A percentile compares a stretch with the other conserved stretches of the same genome.
phyloP scores from a whole-genome alignment of 495 filamentous ascomycete species.

The Podospora comata region DNA sequence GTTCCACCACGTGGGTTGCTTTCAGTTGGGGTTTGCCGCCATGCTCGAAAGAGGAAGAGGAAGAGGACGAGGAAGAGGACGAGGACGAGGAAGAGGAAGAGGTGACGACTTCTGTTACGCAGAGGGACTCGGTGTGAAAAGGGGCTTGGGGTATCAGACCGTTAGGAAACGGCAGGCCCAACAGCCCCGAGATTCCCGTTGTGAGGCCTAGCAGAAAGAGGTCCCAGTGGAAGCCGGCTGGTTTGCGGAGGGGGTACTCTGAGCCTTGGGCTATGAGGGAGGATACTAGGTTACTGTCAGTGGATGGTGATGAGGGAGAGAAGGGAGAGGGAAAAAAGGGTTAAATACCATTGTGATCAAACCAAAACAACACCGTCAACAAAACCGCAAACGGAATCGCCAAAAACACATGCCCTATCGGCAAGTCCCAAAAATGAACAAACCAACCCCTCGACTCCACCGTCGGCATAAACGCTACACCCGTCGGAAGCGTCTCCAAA shows the following conservation, averaged over 20 bases:
- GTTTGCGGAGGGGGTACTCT: conserved; percentile 87
- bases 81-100: conserved; percentile 27
- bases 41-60: conserved; percentile 51
- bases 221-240: conserved; percentile 96
- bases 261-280: conserved; percentile 88
- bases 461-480: conserved; percentile 80
- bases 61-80: conserved; percentile 44
- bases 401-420: conserved; percentile 71
- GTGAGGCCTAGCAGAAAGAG: conserved; percentile 88
- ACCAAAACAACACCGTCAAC: conserved; percentile 86
- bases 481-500: conserved; percentile 64
- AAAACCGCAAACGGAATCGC: conserved; percentile 86
- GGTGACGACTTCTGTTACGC: conserved; percentile 61
- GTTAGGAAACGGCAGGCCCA: conserved; percentile 89
- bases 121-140: conserved; percentile 84
- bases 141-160: conserved; percentile 91
- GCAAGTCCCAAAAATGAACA: conserved; percentile 82
- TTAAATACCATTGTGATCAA: conserved; percentile 77
- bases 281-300: conserved; percentile 52
- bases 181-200: conserved; percentile 75
- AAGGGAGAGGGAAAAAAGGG: background rate
- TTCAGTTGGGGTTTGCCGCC: conserved; percentile 61
- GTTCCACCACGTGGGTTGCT: conserved; percentile 79
- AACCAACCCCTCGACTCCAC: conserved; percentile 70
- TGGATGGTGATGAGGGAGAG: background rate